These are phyloP conservation scores for Candida frijolesensis DNA, from an alignment of 1,139 yeast genomes.

Conservation along the genomic window DNA sequence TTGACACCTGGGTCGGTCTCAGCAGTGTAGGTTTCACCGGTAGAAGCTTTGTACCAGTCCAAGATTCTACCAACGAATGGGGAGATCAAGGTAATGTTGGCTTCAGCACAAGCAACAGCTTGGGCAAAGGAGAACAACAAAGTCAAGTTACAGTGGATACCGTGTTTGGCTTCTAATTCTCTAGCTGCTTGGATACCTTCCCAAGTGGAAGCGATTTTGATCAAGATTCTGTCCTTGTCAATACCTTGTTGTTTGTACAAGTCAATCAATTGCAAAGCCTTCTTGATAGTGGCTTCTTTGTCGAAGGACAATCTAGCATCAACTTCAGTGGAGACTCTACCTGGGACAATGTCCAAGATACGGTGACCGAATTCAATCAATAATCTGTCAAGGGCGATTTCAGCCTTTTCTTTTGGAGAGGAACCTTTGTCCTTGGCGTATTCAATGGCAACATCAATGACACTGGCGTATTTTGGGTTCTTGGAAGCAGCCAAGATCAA, in stretches of 20 bases:
- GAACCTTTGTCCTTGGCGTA: constrained; percentile 75
- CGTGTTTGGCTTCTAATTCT: constrained; percentile 89
- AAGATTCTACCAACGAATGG: constrained; percentile 99
- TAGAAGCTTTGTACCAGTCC: constrained; percentile 96
- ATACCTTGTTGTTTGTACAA: constrained; percentile 86
- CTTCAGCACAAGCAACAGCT: constrained; percentile 99
- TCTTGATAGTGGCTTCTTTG: constrained; percentile 88
- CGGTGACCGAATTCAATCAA: constrained; percentile 95
- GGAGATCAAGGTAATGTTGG: constrained; percentile 91
- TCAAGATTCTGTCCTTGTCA: constrained; percentile 83
- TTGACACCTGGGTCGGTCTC: constrained; percentile 95
- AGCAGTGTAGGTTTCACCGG: constrained; percentile 82
- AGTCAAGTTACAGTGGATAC: constrained; percentile 93
- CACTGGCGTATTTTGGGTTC: constrained; percentile 83
- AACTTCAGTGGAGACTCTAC: constrained; percentile 98
- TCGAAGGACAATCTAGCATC: constrained; percentile 97
- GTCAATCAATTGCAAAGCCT: constrained; percentile 86
- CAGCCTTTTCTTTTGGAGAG: constrained; percentile 50
- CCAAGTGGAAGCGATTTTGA: constrained; percentile 97
- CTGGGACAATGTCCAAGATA: constrained; percentile 94
- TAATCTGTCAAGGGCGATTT: constrained; percentile 84
- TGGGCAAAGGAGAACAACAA: constrained; percentile 92
- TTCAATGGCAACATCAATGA: constrained; percentile 88
- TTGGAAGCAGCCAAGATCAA: constrained; percentile 94
- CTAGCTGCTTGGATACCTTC: constrained; percentile 99